Percentiles rank a stretch among this genome's conserved stretches.
Conservation (phyloP, 192 early-diverging fungal genomes). For the Entrophospora sp. region DNA sequence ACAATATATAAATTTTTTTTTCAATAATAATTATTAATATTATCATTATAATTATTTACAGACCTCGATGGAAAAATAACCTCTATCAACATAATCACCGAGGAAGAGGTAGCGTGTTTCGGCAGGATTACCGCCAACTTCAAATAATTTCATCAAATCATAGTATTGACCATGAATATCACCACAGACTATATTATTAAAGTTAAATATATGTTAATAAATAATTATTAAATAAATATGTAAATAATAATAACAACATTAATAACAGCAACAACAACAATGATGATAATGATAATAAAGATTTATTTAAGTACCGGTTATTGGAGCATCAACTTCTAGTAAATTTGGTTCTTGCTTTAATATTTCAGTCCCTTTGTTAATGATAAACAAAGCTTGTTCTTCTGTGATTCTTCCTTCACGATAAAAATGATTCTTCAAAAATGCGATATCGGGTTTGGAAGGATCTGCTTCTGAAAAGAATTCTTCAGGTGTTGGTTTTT, state of each 20-base stretch:
- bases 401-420: constrained; percentile 86
- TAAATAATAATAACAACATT: background rate
- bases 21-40: no score
- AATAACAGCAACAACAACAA: background rate
- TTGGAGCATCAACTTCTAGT: constrained; percentile 81
- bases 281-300: background rate
- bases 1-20: no score
- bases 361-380: constrained; percentile 72
- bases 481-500: constrained; percentile 38
- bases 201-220: no score
- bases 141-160: constrained; percentile 96
- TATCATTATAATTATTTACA: no score
- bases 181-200: constrained; percentile 96
- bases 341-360: constrained; percentile 77
- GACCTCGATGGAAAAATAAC: constrained; percentile 96
- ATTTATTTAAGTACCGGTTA: constrained; percentile 82
- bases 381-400: constrained; percentile 83
- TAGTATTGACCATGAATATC: constrained; percentile 98
- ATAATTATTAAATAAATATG: background rate
- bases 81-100: constrained; percentile 95
- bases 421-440: constrained; percentile 88
- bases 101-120: constrained; percentile 88
- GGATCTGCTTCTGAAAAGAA: constrained; percentile 48
- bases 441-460: constrained; percentile 67
- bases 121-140: constrained; percentile 90